Conservation (phyloP, 108 stramenopile genomes). For the Nitzschia sp. region DNA sequence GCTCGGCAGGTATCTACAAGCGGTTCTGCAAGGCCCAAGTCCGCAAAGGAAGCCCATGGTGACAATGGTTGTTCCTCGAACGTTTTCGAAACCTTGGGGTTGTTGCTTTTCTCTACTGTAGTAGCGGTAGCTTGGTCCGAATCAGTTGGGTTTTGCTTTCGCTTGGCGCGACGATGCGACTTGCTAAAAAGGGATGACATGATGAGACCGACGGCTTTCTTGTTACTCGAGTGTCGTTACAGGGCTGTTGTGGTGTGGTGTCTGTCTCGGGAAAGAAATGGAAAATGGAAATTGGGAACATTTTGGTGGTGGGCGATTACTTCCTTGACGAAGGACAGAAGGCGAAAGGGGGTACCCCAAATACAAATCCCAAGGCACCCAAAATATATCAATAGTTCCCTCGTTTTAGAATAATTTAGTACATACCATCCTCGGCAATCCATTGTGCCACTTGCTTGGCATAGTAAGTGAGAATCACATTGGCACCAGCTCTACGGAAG, state of each 20-base stretch:
- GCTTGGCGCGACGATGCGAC: constrained; percentile 15
- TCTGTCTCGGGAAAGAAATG: no score
- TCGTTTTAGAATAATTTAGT: constrained; percentile 32
- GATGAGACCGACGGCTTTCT: background rate
- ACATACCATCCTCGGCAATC: constrained; percentile 85
- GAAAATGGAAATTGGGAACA: no score
- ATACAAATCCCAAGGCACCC: no score
- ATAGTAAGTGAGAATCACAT: constrained; percentile 97
- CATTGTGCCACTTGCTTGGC: constrained; percentile 96
- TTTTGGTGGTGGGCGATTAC: no score
- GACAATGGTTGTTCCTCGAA: constrained; percentile 14
- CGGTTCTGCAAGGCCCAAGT: constrained; percentile 61
- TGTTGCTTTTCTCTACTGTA: background rate
- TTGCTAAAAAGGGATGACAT: constrained; percentile 28
- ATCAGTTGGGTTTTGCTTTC: background rate
- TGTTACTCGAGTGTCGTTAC: no score
- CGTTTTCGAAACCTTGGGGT: constrained; percentile 6
- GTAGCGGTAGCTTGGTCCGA: background rate
- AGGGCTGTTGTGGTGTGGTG: no score
- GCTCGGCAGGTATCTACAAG: constrained; percentile 66
- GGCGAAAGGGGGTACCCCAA: no score
- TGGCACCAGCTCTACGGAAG: constrained; percentile 98
- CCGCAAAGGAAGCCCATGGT: constrained; percentile 58
- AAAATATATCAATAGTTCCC: no score
- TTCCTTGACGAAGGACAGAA: no score